Conservation (phyloP, 2,329 filamentous ascomycete species). For the Microsporum canis region DNA sequence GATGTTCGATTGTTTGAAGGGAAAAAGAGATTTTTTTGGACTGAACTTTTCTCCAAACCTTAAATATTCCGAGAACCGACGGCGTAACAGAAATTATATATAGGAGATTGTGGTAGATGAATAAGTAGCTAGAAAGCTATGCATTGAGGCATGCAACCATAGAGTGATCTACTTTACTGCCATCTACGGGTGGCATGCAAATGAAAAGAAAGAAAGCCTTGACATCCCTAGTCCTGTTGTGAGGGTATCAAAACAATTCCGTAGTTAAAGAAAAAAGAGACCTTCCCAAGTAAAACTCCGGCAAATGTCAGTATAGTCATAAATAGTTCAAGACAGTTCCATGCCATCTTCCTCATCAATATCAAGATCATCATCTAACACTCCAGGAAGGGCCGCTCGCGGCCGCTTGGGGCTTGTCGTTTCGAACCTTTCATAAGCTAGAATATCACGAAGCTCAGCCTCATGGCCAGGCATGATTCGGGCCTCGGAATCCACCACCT, state of each 20-base stretch:
- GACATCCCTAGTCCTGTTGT: not conserved
- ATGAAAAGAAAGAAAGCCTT: not conserved
- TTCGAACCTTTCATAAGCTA: constrained; percentile 6
- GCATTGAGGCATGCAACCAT: not conserved
- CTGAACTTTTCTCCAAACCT: not conserved
- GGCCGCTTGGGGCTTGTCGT: constrained; percentile 21
- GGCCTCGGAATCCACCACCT: constrained; percentile 89
- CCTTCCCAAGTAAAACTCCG: not conserved
- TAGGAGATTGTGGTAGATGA: not conserved
- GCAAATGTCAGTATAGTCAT: not conserved
- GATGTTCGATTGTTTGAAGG: not conserved
- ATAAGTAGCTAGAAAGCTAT: not conserved
- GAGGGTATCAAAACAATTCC: not conserved
- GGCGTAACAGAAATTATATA: not conserved
- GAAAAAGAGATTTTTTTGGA: not conserved
- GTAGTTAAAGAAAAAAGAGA: not conserved
- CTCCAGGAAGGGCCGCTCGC: constrained; percentile 17
- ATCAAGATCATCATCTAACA: constrained; percentile 33
- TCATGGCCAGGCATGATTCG: constrained; percentile 82
- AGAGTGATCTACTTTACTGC: not conserved
- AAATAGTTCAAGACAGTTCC: constrained; percentile 26
- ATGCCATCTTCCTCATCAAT: constrained; percentile 39
- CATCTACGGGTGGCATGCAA: not conserved
- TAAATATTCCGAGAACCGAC: constrained; percentile 4
- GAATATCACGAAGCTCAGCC: constrained; percentile 47